A percentile compares a stretch with the other conserved stretches of the same genome.
phyloP scores from a whole-genome alignment of 768 basidiomycete genomes.

The Hericium alpestre region DNA sequence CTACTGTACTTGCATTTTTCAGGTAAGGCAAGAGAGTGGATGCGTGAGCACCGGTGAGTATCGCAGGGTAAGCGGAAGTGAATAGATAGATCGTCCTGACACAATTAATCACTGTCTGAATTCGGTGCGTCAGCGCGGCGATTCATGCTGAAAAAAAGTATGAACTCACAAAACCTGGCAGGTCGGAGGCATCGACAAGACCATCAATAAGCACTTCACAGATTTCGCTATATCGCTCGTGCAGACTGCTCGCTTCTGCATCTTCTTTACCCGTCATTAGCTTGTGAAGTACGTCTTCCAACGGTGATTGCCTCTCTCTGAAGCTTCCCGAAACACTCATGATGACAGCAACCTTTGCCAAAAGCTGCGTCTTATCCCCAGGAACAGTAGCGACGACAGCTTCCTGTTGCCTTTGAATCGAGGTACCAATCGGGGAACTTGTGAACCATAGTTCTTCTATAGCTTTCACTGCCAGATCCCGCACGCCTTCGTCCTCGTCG shows the following conservation, averaged over 20 bases:
- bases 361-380: constrained; percentile 44
- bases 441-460: constrained; percentile 89
- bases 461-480: constrained; percentile 84
- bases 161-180: constrained; percentile 62
- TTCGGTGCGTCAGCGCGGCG: background rate
- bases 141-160: background rate
- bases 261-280: constrained; percentile 69
- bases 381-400: constrained; percentile 22
- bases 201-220: constrained; percentile 81
- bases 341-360: constrained; percentile 66
- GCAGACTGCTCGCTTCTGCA: constrained; percentile 39
- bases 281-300: constrained; percentile 79
- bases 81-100: constrained; percentile 80
- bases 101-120: constrained; percentile 72
- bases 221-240: constrained; percentile 65
- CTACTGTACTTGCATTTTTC: constrained; percentile 68
- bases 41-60: constrained; percentile 78
- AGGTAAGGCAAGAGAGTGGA: constrained; percentile 84
- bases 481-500: constrained; percentile 93
- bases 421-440: constrained; percentile 14
- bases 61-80: constrained; percentile 68
- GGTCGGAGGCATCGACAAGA: constrained; percentile 75
- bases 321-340: constrained; percentile 79
- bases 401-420: background rate
- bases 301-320: constrained; percentile 70